These are phyloP conservation scores for Hippophae gyantsensis DNA, from an alignment of 306 rosid genomes.

Conservation along the genomic window DNA sequence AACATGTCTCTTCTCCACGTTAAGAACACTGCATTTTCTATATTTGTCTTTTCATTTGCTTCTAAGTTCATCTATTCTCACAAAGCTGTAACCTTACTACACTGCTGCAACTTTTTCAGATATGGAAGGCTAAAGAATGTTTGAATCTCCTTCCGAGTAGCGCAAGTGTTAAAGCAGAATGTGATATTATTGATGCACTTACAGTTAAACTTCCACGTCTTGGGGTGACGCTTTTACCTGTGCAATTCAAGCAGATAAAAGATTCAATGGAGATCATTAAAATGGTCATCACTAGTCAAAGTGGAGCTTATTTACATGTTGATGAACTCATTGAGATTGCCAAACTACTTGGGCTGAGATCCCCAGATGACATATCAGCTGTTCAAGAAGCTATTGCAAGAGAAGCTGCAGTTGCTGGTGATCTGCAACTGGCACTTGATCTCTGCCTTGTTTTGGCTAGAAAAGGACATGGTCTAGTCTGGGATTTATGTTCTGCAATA, in stretches of 20 bases:
- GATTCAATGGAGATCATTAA: conserved; percentile 88
- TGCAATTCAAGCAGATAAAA: conserved; percentile 89
- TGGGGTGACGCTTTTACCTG: conserved; percentile 91
- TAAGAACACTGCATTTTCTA: neutral
- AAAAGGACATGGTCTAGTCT: conserved; percentile 81
- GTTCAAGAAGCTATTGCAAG: conserved; percentile 96
- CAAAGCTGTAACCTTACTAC: neutral
- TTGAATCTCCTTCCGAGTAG: conserved; percentile 68
- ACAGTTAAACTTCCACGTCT: conserved; percentile 81
- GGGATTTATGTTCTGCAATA: conserved; percentile 98
- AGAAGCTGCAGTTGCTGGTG: conserved; percentile 99
- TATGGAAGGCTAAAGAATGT: conserved; percentile 97
- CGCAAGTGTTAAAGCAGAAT: conserved; percentile 62
- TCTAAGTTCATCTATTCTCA: conserved; percentile 1
- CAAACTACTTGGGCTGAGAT: conserved; percentile 78
- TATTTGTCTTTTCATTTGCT: neutral
- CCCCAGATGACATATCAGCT: conserved; percentile 63
- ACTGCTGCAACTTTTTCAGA: conserved; percentile 45
- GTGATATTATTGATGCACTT: conserved; percentile 75
- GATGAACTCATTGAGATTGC: conserved; percentile 92
- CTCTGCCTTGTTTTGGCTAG: conserved; percentile 82
- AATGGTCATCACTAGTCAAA: conserved; percentile 76
- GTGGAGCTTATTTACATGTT: conserved; percentile 89
- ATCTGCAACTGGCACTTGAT: conserved; percentile 94
- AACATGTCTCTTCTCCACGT: neutral